Evolutionary conservation across 305 asterid genomes (phyloP).

Genomic region (Petunia hybrid): DNA sequence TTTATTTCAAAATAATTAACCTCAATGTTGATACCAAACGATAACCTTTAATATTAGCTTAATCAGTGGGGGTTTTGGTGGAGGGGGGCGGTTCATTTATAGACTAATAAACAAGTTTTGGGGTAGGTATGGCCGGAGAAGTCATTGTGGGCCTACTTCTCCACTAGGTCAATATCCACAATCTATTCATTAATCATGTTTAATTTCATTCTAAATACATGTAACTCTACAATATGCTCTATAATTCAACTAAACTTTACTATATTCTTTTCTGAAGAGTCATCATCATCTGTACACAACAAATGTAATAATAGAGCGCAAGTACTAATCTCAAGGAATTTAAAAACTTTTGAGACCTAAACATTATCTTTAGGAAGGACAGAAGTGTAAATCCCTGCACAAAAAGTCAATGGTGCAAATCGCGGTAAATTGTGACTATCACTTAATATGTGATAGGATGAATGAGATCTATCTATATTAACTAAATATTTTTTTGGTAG

Average conservation of each 20-base stretch:
- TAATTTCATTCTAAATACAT: not conserved
- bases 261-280: not conserved
- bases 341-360: not conserved
- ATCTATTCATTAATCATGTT: slow-evolving; percentile 5
- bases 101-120: not conserved
- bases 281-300: not conserved
- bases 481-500: too few species aligned
- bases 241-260: slow-evolving; percentile 6
- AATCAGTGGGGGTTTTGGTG: not conserved
- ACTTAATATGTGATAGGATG: too few species aligned
- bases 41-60: not conserved
- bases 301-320: not conserved
- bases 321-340: slow-evolving; percentile 15
- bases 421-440: not conserved
- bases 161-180: slow-evolving; percentile 9
- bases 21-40: too few species aligned
- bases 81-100: not conserved
- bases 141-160: not conserved
- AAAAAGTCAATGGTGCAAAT: not conserved
- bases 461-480: too few species aligned
- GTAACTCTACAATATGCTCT: not conserved
- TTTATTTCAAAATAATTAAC: too few species aligned
- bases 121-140: not conserved
- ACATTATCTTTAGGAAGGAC: not conserved
- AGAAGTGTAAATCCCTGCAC: not conserved